Conservation (phyloP, 306 rosid species). For the Sophora flavescens region DNA sequence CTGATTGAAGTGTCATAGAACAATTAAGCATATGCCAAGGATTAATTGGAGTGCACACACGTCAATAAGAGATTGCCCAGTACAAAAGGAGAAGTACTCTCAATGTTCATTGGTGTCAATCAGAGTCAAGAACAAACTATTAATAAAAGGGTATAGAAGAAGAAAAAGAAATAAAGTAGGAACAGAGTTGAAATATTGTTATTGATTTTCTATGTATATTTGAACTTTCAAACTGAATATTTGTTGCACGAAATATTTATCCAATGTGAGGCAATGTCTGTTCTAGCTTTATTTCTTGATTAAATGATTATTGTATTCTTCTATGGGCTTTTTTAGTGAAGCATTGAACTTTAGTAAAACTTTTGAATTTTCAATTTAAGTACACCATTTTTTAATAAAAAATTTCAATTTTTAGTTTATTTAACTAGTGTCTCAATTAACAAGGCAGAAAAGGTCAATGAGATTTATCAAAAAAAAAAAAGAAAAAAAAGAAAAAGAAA, state of each 20-base stretch:
- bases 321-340: neutral
- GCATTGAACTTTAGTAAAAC: neutral
- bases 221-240: neutral
- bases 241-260: neutral
- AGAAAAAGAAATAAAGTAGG: neutral
- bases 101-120: conserved; percentile 13
- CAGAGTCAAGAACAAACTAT: neutral
- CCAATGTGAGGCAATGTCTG: neutral
- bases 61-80: neutral
- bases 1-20: conserved; percentile 1
- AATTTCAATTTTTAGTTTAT: too few relatives aligned
- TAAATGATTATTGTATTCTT: neutral
- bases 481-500: too few relatives aligned
- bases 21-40: conserved; percentile 17
- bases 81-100: neutral
- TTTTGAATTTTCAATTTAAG: too few relatives aligned
- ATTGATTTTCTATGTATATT: neutral
- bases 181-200: neutral
- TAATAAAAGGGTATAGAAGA: conserved; percentile 2
- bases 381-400: too few relatives aligned
- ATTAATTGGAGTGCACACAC: neutral
- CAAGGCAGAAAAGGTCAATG: neutral
- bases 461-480: too few relatives aligned
- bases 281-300: neutral
- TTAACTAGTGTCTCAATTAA: too few relatives aligned